A percentile compares a stretch with the other conserved stretches of the same genome.
Conservation (phyloP, 148 eudicot species). For the Camellia lanceoleosa region DNA sequence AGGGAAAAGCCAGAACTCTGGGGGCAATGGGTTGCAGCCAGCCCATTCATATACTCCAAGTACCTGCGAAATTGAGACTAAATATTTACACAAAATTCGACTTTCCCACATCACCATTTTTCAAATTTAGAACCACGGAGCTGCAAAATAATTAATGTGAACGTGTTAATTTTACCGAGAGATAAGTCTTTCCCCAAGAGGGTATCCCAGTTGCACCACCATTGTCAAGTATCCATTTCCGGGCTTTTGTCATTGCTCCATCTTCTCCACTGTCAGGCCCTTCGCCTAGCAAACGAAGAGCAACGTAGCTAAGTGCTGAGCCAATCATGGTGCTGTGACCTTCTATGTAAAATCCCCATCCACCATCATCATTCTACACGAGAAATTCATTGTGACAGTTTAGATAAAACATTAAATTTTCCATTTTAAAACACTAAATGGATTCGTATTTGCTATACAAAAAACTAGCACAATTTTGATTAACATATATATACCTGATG, state of each 20-base stretch:
- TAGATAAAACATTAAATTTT: background rate
- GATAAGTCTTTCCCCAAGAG: constrained; percentile 31
- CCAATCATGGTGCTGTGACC: constrained; percentile 31
- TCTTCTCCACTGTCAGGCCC: constrained; percentile 16
- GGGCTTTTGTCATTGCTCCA: constrained; percentile 17
- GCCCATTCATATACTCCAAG: constrained; percentile 31
- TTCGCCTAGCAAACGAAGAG: constrained; percentile 22
- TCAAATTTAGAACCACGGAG: background rate
- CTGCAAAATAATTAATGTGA: background rate
- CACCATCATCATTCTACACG: constrained; percentile 22
- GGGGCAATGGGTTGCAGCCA: constrained; percentile 28
- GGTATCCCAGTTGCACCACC: constrained; percentile 26
- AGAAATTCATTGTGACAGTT: background rate
- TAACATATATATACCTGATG: constrained; percentile 15
- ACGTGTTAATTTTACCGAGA: constrained; percentile 16
- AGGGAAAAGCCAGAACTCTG: constrained; percentile 31
- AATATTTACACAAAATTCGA: no score
- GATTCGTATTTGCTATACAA: background rate
- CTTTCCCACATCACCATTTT: no score
- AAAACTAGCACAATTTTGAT: no score
- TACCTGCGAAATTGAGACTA: constrained; percentile 4
- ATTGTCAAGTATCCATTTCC: constrained; percentile 27
- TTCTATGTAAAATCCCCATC: constrained; percentile 27
- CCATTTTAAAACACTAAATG: background rate
- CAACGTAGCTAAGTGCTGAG: constrained; percentile 20